Conservation (phyloP, 352 stramenopile genomes). For the Phytophthora cryptogea region DNA sequence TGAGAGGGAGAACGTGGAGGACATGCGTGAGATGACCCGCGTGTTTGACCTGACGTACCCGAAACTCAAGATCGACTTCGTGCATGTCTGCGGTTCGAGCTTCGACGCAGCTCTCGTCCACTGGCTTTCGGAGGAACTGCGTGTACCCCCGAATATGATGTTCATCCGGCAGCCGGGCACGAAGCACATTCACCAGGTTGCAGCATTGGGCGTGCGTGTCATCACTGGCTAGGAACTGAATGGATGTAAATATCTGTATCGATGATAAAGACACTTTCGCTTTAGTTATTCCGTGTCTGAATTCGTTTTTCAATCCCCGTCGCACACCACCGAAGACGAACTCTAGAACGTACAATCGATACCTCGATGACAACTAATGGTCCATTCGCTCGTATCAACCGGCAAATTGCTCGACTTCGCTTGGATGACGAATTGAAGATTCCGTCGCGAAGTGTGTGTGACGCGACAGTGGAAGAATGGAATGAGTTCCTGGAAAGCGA, state of each 20-base stretch:
- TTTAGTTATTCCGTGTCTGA: too few species aligned
- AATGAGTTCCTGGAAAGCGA: neutral
- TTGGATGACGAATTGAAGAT: neutral
- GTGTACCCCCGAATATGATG: constrained; percentile 92
- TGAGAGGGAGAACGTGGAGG: constrained; percentile 49
- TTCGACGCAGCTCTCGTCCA: constrained; percentile 88
- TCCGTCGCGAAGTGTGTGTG: neutral
- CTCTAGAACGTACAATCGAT: too few species aligned
- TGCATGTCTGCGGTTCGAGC: constrained; percentile 64
- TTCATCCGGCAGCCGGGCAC: constrained; percentile 92
- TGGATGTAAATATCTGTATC: neutral
- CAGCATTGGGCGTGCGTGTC: constrained; percentile 83
- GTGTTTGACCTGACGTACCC: constrained; percentile 93
- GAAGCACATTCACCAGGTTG: constrained; percentile 90
- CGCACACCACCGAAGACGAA: too few species aligned
- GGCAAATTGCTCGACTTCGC: neutral
- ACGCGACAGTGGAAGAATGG: constrained; percentile 3
- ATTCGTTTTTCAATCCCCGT: too few species aligned
- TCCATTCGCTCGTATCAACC: neutral
- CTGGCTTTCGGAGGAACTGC: constrained; percentile 78
- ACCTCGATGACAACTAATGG: too few species aligned
- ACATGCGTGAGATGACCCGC: constrained; percentile 76
- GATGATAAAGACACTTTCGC: neutral
- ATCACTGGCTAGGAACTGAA: constrained; percentile 69
- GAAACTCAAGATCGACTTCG: constrained; percentile 91